Base-by-base conservation (phyloP, 2,329 filamentous ascomycete species). In the Neurospora sp. region DNA sequence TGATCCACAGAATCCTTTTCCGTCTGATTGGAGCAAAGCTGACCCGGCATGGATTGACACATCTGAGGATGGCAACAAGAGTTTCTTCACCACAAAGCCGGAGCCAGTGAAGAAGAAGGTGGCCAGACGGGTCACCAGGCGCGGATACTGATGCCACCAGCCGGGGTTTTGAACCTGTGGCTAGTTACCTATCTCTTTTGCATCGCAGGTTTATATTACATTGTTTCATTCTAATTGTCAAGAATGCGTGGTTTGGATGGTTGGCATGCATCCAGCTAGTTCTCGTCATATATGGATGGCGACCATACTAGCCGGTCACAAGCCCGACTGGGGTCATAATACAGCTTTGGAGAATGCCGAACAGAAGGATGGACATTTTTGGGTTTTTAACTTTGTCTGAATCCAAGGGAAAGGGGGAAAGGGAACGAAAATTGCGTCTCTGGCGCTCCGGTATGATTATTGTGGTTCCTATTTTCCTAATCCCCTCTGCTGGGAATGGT, bases 41-140 rank as follows among this genome's bases (percentile, higher is more conserved):
- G 71, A 76, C 12, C 70, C 70, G 19, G 71, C 67, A 8, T 74
- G 70, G 70, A 52, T 75, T 28, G 75, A 75, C 37, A 19, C 39
- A 62, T 70, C 68, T 1, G 69, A 69, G 3, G 72, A 72, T 62
- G 74, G 74, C 6, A 73, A 74, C 70, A 72, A 67, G 46, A 74
- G 73, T 69, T 74, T 74, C 23, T 75, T 76, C 39, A 71, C 67
- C 62, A 52, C 68, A 38, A 71, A 69, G 37, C 69, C 69, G 12
- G 71, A 74, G 23, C 37, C 67, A 17, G n/a, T 38, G 33, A 71
- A 70, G 68, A 74, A 67, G 69, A 73, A 69, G 69, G 4, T 66
- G 19, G 43, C 28, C 17, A 72, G 41, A 66, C 73, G 65, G 46
- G 33, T 62, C 23, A 62, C 52, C 6, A 67, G 69, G 28, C 70